A percentile compares a stretch with the other conserved stretches of the same genome.
These are phyloP conservation scores for Tuber indicum DNA, from an alignment of 495 filamentous ascomycete genomes.

Conservation along the genomic window DNA sequence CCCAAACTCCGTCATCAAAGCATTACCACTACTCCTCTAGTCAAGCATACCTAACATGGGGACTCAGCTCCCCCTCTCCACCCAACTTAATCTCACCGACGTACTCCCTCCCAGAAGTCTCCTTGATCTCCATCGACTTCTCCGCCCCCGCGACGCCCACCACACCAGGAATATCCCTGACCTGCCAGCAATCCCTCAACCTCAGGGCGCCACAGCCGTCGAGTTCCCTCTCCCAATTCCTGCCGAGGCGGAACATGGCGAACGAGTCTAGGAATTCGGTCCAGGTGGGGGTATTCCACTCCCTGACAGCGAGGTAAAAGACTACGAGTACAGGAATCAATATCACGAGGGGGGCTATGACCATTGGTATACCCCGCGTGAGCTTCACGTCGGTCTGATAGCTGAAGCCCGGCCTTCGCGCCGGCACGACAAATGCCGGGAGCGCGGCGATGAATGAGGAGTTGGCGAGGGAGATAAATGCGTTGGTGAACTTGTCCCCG, in stretches of 20 bases:
- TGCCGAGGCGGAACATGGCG: slow-evolving; percentile 29
- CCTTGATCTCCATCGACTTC: slow-evolving; percentile 13
- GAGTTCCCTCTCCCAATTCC: slow-evolving; percentile 27
- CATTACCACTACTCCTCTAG: not conserved
- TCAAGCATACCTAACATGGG: slow-evolving; percentile 19
- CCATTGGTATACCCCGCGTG: slow-evolving; percentile 19
- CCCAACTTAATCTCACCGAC: slow-evolving; percentile 21
- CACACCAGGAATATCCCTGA: slow-evolving; percentile 21
- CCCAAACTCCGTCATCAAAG: not conserved
- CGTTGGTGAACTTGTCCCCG: slow-evolving; percentile 8
- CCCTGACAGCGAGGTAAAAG: slow-evolving; percentile 20
- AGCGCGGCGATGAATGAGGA: slow-evolving; percentile 27
- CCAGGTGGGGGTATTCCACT: slow-evolving; percentile 32
- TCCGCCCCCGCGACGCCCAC: slow-evolving; percentile 18
- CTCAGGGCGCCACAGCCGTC: slow-evolving; percentile 16
- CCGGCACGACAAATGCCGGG: slow-evolving; percentile 9
- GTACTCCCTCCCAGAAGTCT: slow-evolving; percentile 14
- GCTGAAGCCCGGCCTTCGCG: slow-evolving; percentile 15
- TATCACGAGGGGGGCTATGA: slow-evolving; percentile 23
- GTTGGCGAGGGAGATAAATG: slow-evolving; percentile 28
- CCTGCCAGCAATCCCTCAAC: slow-evolving; percentile 32
- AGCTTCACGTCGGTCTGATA: slow-evolving; percentile 34
- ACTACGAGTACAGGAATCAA: slow-evolving; percentile 22
- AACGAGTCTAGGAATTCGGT: slow-evolving; percentile 33
- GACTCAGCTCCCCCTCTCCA: slow-evolving; percentile 8